Evolutionary conservation across 345 rosid genomes (phyloP), one percentile per base, ranked within the genome.

Genomic region (Salix udensis): DNA sequence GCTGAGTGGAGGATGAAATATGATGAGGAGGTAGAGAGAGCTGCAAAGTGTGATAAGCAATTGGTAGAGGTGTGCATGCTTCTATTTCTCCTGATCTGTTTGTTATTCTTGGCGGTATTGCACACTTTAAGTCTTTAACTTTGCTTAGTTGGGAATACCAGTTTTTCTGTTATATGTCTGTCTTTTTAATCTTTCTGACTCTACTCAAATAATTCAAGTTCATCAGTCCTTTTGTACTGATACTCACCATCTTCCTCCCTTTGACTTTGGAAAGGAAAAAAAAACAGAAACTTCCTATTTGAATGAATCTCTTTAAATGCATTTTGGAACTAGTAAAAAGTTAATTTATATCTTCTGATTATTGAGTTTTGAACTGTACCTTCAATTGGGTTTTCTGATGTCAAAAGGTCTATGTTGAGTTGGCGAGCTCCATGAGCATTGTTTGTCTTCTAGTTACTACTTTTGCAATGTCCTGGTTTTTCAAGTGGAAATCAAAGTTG

Each of bases 1-100:
- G 97, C 98, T 2, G 99, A 90, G 44, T 96, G 99, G 99, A 83
- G 99, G 69, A 74, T 81, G 85, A 88, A 83, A 79, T 96, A 87
- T 78, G 99, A 93, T 68, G 77, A 46, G 39, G 91, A 96, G 80
- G 82, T 83, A 6, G 92, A 85, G 77, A 89, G 85, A 84, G 87
- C 88, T 71, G 86, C 86, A 19, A 89, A 77, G 69, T 95, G 99
- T 78, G 85, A 83, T 52, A 78, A 72, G 61, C 90, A 93, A 77
- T 80, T 93, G 19, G 72, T 78, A 28, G 77, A 87, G 99, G 97
- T 93, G 28, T 68, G 64, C 66, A 26, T 14, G 12, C 34, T 70
- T 15, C 16, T 18, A 23, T 68, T 8, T 68, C 30, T n/a, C 52
- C n/a, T 60, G 24, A 58, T 58, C 24, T 8, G 24, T 36, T 72